These are phyloP conservation scores for Euphorbia tirucalli DNA, from an alignment of 345 rosid species.

Conservation along the genomic window DNA sequence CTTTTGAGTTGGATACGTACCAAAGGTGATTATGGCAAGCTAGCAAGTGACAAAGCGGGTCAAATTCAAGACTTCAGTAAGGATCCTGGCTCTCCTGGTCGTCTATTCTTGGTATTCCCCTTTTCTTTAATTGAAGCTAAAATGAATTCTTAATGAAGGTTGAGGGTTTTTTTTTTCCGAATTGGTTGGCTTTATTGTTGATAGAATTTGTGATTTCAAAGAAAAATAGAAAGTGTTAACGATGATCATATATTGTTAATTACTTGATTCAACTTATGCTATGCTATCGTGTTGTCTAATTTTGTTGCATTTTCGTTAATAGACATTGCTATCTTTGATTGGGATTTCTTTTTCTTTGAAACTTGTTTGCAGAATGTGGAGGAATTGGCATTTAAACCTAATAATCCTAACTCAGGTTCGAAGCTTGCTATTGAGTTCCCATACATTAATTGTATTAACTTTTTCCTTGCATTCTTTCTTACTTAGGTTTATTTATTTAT, in stretches of 20 bases:
- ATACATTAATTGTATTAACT: slow-evolving; percentile 46
- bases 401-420: slow-evolving; percentile 58
- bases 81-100: slow-evolving; percentile 81
- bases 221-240: background rate
- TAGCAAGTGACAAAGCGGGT: slow-evolving; percentile 58
- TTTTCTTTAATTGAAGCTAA: background rate
- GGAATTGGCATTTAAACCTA: slow-evolving; percentile 59
- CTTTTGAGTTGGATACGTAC: background rate
- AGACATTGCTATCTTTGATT: background rate
- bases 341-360: background rate
- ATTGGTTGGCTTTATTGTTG: background rate
- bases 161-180: background rate
- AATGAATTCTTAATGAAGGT: background rate
- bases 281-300: background rate
- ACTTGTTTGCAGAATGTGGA: slow-evolving; percentile 47
- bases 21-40: slow-evolving; percentile 6
- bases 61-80: slow-evolving; percentile 71
- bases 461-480: background rate
- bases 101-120: slow-evolving; percentile 52
- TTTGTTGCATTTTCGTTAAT: background rate
- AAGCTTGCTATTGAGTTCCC: slow-evolving; percentile 66
- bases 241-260: background rate
- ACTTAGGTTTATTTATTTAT: background rate
- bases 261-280: background rate
- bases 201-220: background rate